Evolutionary conservation across 2,329 filamentous ascomycete genomes (phyloP).

Genomic region (Epicoccum sorghinum): DNA sequence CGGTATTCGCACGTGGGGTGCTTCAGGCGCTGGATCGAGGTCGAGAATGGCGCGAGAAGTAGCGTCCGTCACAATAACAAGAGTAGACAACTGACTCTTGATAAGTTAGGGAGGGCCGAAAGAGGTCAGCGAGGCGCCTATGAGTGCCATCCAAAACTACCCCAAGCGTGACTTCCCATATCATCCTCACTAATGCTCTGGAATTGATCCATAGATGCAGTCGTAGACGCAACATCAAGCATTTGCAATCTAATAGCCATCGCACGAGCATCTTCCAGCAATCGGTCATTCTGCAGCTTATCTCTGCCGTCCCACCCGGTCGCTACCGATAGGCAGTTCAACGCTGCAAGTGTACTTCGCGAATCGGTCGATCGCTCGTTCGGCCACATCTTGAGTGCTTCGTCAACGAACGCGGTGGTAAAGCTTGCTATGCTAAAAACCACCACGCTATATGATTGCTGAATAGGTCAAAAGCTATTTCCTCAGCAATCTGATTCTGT

Average conservation of each 20-base stretch:
- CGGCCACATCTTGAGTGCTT: constrained; percentile 12
- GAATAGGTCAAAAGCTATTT: neutral
- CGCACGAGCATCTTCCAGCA: constrained; percentile 10
- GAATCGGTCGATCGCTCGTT: constrained; percentile 13
- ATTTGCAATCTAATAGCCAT: constrained; percentile 13
- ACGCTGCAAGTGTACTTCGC: constrained; percentile 5
- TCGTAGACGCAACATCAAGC: neutral
- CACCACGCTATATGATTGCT: constrained; percentile 12
- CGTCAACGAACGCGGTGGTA: constrained; percentile 1
- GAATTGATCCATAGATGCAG: neutral
- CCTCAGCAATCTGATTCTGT: no score
- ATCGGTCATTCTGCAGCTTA: constrained; percentile 6
- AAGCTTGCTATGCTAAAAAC: neutral
- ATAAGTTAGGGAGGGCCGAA: no score
- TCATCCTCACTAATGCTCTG: neutral
- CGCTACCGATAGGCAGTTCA: constrained; percentile 13
- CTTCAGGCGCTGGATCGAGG: no score
- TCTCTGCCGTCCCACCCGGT: constrained; percentile 1
- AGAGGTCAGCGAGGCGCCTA: no score
- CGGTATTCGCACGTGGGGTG: no score
- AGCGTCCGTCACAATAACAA: no score
- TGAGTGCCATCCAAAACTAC: no score
- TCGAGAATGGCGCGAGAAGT: no score
- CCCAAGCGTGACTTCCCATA: no score
- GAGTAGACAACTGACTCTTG: no score